Percentiles rank a stretch among this genome's conserved stretches.
Evolutionary conservation across 2,329 filamentous ascomycete genomes (phyloP).

Genomic region (Blastomyces emzantsi): DNA sequence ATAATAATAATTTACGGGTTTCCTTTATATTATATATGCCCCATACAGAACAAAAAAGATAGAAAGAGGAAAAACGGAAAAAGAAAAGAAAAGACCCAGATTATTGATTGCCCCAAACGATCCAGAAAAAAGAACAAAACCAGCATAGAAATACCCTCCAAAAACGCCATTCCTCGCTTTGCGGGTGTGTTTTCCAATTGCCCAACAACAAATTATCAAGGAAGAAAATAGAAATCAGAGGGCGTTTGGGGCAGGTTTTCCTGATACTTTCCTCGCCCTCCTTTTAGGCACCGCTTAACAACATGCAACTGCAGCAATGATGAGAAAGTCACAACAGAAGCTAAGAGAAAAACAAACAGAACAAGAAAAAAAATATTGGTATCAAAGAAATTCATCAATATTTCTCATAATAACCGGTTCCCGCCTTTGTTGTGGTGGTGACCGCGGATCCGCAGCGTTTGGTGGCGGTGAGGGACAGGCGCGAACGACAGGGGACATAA

Average conservation of each 20-base stretch:
- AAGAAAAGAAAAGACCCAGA: conserved; percentile 1
- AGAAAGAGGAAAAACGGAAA: background rate
- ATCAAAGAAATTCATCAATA: conserved; percentile 39
- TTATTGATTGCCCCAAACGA: background rate
- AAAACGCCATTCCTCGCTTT: background rate
- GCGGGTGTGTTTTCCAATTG: background rate
- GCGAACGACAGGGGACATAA: conserved; percentile 2
- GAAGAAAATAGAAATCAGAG: conserved; percentile 7
- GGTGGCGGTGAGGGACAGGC: background rate
- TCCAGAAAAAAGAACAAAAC: background rate
- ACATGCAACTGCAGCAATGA: background rate
- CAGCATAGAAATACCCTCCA: background rate
- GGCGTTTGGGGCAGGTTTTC: conserved; percentile 28
- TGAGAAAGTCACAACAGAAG: background rate
- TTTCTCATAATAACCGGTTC: conserved; percentile 38
- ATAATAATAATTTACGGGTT: background rate
- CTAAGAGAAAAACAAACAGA: background rate
- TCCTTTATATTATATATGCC: background rate
- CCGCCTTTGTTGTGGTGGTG: conserved; percentile 30
- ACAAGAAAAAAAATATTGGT: conserved; percentile 3
- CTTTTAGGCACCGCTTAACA: no score
- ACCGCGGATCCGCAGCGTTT: conserved; percentile 30
- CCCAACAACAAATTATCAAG: background rate
- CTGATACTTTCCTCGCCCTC: background rate
- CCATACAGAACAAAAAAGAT: background rate